phyloP scores from a whole-genome alignment of 2,329 filamentous ascomycete species.

The Phyllosticta paracitricarpa region DNA sequence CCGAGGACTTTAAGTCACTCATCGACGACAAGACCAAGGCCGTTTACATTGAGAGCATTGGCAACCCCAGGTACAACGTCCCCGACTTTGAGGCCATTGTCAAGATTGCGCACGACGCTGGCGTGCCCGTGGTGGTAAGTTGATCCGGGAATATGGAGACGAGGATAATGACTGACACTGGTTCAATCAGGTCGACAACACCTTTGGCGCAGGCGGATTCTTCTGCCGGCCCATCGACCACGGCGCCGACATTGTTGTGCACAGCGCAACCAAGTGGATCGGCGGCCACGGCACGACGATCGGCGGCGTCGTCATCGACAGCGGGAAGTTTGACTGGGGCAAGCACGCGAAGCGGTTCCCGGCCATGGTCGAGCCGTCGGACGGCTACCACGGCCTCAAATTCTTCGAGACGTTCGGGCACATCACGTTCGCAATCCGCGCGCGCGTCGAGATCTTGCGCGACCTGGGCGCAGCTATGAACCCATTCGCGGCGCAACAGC shows the following conservation, averaged over 20 bases:
- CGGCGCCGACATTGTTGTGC: slow-evolving; percentile 86
- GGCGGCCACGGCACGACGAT: slow-evolving; percentile 91
- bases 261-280: slow-evolving; percentile 96
- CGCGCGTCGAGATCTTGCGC: slow-evolving; percentile 80
- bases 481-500: slow-evolving; percentile 86
- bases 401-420: slow-evolving; percentile 89
- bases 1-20: slow-evolving; percentile 66
- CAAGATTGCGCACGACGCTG: slow-evolving; percentile 62
- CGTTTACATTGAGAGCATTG: slow-evolving; percentile 83
- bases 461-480: slow-evolving; percentile 76
- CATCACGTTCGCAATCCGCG: slow-evolving; percentile 72
- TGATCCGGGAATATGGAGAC: background rate
- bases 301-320: slow-evolving; percentile 75
- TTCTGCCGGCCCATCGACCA: slow-evolving; percentile 79
- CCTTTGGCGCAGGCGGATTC: slow-evolving; percentile 87
- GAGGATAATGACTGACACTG: background rate
- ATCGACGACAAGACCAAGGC: slow-evolving; percentile 94
- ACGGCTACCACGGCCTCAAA: slow-evolving; percentile 85
- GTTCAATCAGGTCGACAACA: slow-evolving; percentile 66
- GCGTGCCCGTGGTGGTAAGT: slow-evolving; percentile 44
- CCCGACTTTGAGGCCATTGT: slow-evolving; percentile 83
- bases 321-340: slow-evolving; percentile 91
- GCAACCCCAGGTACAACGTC: slow-evolving; percentile 88
- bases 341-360: slow-evolving; percentile 77
- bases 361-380: slow-evolving; percentile 79